Evolutionary conservation across 768 basidiomycete genomes (phyloP), one percentile per base, ranked within the genome.

Genomic region (Leucocoprinus sp.): DNA sequence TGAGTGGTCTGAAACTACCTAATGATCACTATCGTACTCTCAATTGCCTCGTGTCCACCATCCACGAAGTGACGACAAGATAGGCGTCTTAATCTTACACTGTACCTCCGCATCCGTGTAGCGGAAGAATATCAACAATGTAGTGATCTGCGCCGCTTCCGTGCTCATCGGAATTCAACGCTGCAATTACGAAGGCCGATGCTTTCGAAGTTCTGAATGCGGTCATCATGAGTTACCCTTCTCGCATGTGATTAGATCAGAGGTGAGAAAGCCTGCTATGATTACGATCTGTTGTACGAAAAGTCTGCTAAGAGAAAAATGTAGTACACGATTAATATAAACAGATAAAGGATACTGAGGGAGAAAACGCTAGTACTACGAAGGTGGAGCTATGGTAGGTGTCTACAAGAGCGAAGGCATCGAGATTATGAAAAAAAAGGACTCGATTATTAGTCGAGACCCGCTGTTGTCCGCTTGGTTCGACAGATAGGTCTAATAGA

Each of bases 381-480:
- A 38, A 38, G 15, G 24, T 23, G 28, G 31, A 22, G 19, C 28
- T 31, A 19, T 34, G 29, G 15, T 36, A 19, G 17, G 21, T 11
- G 35, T 36, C 31, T 35, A 23, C 14, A 14, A 35, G 23, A 31
- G 36, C 14, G 31, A 31, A 31, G 8, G 19, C 17, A 28, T 28
- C n/a, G 33, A 26, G 42, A 45, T 37, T 36, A 49, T 51, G 50
- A 36, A 24, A n/a, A 43, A 37, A 22, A 61, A 57, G 62, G 40
- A 50, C 51, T 53, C 44, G 34, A 2, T 48, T 27, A 33, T 23
- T 21, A 41, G 40, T 31, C 50, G 40, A 42, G n/a, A n/a, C n/a
- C n/a, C n/a, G n/a, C n/a, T 41, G 26, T 18, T 15, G 50, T 60
- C 60, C 62, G 60, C 56, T 48, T 54, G 50, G 55, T 57, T 60